These are phyloP conservation scores for Alternaria viburni DNA, from an alignment of 2,329 filamentous ascomycete species.

Conservation along the genomic window DNA sequence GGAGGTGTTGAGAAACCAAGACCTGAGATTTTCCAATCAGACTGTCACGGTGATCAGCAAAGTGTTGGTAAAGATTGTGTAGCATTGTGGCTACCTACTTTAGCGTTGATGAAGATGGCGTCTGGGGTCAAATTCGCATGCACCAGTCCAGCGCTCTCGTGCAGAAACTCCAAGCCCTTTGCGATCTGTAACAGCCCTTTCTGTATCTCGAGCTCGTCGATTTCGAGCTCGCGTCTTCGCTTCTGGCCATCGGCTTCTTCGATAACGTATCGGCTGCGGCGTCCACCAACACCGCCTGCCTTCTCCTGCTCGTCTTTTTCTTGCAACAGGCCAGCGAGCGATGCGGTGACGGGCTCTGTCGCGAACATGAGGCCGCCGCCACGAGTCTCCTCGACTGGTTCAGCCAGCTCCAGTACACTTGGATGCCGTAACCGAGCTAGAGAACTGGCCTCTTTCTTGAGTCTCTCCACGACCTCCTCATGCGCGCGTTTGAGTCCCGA, in stretches of 20 bases:
- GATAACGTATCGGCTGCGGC: conserved; percentile 79
- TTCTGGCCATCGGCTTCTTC: conserved; percentile 78
- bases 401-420: conserved; percentile 87
- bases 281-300: conserved; percentile 69
- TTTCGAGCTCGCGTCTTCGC: conserved; percentile 78
- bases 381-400: conserved; percentile 93
- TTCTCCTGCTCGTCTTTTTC: conserved; percentile 91
- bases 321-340: conserved; percentile 78
- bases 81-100: conserved; percentile 61
- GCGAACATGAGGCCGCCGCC: conserved; percentile 94
- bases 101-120: conserved; percentile 90
- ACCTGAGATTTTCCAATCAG: conserved; percentile 98
- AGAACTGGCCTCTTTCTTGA: conserved; percentile 90
- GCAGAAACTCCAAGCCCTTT: conserved; percentile 92
- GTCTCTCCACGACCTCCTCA: conserved; percentile 87
- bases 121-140: conserved; percentile 96
- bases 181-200: conserved; percentile 92
- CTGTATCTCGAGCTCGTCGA: conserved; percentile 97
- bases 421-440: conserved; percentile 89
- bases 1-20: conserved; percentile 85
- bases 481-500: conserved; percentile 78
- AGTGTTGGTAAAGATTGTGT: conserved; percentile 5
- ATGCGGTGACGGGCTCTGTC: conserved; percentile 88
- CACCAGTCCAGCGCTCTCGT: conserved; percentile 91
- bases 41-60: conserved; percentile 59